Evolutionary conservation across 768 basidiomycete genomes (phyloP), one percentile per base, ranked within the genome.

Genomic region (Collybia sordida): DNA sequence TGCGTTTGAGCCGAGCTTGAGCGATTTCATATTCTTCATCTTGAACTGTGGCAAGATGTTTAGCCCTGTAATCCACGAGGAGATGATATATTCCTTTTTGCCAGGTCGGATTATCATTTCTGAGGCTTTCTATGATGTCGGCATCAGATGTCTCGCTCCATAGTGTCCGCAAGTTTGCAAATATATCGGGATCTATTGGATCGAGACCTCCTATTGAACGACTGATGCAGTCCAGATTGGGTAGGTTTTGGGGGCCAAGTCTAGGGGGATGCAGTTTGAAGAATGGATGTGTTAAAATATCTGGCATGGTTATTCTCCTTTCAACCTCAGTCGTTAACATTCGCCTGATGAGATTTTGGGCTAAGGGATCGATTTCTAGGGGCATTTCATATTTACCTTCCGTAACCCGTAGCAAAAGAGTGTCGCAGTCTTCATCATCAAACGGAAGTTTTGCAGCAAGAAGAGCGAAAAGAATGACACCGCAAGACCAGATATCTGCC

Each of bases 401-500:
- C 55, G 83, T 84, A 55, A 98, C 89, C 67, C 90, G 92, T 55
- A 86, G 81, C 34, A 96, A 77, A n/a, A 98, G 74, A 9, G 78
- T 70, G 2, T 79, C 76, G 42, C 88, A 75, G 61, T 95, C 86
- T 56, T 94, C 90, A 63, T 95, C 88, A 64, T 98, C 93, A 60
- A 98, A 98, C 1, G 95, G 95, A n/a, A 97, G 76, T 37, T 81
- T 77, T 5, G 93, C 93, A 3, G 84, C 82, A 34, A 98, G 75
- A n/a, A 98, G 74, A 17, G 93, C 92, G 59, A 84, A 93, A 48
- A 98, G 79, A 56, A 96, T 93, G 62, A 98, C 83, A 49, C 95
- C 95, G 60, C 94, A 95, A 35, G 93, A 96, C 95, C 95, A 98
- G 63, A 95, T 91, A 68, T 98, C 95, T 17, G 93, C 85, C n/a